Percentiles rank a stretch among this genome's conserved stretches.
Conservation (phyloP, 108 stramenopile genomes). For the Nitzschia sp. region DNA sequence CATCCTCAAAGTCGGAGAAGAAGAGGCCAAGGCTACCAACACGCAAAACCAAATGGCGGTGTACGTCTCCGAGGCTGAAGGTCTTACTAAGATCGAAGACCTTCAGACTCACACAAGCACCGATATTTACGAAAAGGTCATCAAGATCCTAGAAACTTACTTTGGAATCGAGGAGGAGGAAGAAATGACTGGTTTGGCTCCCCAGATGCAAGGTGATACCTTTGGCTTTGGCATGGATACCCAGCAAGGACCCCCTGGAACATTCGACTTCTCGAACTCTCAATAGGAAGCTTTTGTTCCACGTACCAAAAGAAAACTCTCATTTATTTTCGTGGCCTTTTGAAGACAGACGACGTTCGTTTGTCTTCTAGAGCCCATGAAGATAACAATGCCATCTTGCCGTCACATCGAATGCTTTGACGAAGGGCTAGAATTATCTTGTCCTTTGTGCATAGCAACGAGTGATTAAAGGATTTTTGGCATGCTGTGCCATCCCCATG, state of each 20-base stretch:
- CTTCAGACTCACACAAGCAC: conserved; percentile 94
- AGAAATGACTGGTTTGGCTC: conserved; percentile 74
- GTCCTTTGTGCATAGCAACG: too few relatives aligned
- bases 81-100: conserved; percentile 92
- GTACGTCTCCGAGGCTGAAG: conserved; percentile 91
- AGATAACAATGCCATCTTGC: neutral
- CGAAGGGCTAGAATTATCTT: neutral
- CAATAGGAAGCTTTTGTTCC: too few relatives aligned
- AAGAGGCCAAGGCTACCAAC: conserved; percentile 79
- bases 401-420: neutral
- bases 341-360: conserved; percentile 27
- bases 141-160: conserved; percentile 91
- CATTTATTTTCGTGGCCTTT: conserved; percentile 20
- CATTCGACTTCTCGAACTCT: conserved; percentile 48
- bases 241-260: conserved; percentile 27
- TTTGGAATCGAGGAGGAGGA: conserved; percentile 94
- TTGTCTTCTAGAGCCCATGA: conserved; percentile 40
- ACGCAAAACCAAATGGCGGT: conserved; percentile 91
- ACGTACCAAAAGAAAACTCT: neutral
- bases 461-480: too few relatives aligned
- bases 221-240: conserved; percentile 75
- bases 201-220: conserved; percentile 65
- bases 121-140: conserved; percentile 92
- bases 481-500: too few relatives aligned
- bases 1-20: conserved; percentile 96